Conservation (phyloP, 257 asterid species). For the Lithospermum erythrorhizon region DNA sequence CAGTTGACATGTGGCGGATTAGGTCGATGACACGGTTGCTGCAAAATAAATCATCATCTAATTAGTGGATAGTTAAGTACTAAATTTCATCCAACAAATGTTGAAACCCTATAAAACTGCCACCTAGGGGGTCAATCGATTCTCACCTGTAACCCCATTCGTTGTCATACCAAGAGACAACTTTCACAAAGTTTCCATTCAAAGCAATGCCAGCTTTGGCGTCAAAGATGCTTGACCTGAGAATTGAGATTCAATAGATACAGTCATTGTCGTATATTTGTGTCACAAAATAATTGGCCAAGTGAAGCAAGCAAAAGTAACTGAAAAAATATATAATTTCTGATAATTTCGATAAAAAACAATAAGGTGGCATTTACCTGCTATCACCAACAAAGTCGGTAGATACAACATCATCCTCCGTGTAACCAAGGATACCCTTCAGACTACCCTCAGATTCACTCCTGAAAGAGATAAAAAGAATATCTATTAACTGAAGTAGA, state of each 20-base stretch:
- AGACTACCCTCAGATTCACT: constrained; percentile 65
- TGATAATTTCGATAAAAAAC: too few species aligned
- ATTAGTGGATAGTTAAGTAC: neutral
- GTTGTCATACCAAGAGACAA: constrained; percentile 82
- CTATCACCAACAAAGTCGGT: constrained; percentile 80
- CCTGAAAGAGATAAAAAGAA: constrained; percentile 21
- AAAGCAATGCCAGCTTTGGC: constrained; percentile 92
- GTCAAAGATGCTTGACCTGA: constrained; percentile 83
- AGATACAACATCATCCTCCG: constrained; percentile 88
- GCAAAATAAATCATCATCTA: constrained; percentile 18
- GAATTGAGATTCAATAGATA: neutral
- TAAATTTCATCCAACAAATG: neutral
- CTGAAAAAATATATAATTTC: neutral
- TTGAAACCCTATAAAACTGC: neutral
- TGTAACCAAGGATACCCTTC: constrained; percentile 87
- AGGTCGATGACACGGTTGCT: constrained; percentile 71
- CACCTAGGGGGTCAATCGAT: neutral
- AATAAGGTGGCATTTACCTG: constrained; percentile 29
- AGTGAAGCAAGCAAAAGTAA: neutral
- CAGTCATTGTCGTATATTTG: neutral
- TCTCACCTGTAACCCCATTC: constrained; percentile 91
- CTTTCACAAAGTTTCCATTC: constrained; percentile 53
- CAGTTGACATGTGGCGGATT: constrained; percentile 53
- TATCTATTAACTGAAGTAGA: neutral
- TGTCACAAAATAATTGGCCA: neutral